Base-by-base conservation (phyloP, 2,329 filamentous ascomycete genomes). In the Zymoseptoria ardabiliae region DNA sequence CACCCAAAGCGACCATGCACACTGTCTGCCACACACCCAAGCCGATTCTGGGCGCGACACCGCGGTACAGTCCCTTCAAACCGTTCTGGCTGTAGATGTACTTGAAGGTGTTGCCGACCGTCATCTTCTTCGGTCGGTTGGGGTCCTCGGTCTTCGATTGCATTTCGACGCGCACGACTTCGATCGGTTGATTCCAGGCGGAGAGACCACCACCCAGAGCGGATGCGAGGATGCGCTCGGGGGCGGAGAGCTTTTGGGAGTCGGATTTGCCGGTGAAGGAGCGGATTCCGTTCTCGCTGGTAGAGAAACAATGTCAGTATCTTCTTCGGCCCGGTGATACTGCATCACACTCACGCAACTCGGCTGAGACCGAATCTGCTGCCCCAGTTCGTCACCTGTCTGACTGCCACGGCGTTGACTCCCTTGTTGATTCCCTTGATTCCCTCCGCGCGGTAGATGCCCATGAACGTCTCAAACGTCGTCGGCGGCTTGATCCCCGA, bases 301-400 rank as follows among this genome's bases (percentile, higher is more conserved):
- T 53, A 4, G n/a, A 25, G 50, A 51, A 11, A n/a, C 50, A 22
- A n/a, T 52, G 20, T 52, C 19, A 52, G 50, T 22, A n/a, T 3
- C n/a, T 22, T n/a, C 7, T 52, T 19, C 13, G 19, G 2, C 23
- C 23, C 6, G 21, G 9, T 21, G 20, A 45, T 17, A 17, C 13
- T 13, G 35, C 17, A 7, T 45, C 17, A 45, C 55, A 70, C 70
- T 62, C 64, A 72, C 57, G 91, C 91, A 67, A 97, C 84, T 75
- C 94, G 88, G 69, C 89, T 92, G 66, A 99, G 84, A 75, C 94
- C 94, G 77, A 99, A 99, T 64, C 94, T 88, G 52, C 88, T 93
- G 64, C 94, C 94, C 94, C 94, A 99, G 84, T 99, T 99, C 75
- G 94, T 97, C 82, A 97, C 97, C 81, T 99, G 94, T 71, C 94